Percentiles rank a stretch among this genome's conserved stretches.
phyloP scores from a whole-genome alignment of 2,329 filamentous ascomycete species.

The Cladorrhinum sp. region DNA sequence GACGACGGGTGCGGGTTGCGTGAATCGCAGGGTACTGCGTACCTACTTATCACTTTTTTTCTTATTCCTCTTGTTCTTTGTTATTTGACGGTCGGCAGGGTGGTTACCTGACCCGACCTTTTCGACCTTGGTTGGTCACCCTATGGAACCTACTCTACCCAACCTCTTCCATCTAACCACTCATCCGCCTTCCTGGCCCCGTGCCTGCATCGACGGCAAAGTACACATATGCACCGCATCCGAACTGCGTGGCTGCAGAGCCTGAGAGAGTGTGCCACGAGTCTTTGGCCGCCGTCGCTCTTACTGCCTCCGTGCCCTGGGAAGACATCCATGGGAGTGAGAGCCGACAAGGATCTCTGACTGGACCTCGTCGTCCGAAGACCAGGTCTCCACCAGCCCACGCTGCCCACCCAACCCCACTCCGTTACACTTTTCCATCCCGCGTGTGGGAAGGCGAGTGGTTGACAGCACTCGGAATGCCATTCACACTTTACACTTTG shows the following conservation, averaged over 20 bases:
- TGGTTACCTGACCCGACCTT: neutral
- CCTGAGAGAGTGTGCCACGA: slow-evolving; percentile 10
- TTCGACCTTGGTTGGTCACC: neutral
- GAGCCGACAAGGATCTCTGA: neutral
- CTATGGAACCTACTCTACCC: neutral
- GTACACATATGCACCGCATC: neutral
- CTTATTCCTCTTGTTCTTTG: neutral
- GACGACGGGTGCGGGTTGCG: neutral
- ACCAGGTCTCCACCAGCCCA: neutral
- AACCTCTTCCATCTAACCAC: neutral
- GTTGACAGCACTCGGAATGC: neutral
- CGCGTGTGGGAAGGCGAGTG: neutral
- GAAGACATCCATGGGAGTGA: neutral
- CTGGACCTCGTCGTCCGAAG: slow-evolving; percentile 9
- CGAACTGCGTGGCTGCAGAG: neutral
- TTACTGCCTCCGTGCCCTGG: neutral
- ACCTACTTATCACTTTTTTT: no score
- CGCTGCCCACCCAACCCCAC: neutral
- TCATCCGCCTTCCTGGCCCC: neutral
- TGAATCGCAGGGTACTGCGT: neutral
- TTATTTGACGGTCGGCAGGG: neutral
- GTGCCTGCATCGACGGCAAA: slow-evolving; percentile 4
- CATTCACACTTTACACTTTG: neutral
- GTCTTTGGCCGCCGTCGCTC: neutral
- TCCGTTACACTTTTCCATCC: neutral